Base-by-base conservation (phyloP, 2,329 filamentous ascomycete genomes). In the Beauveria varroae region DNA sequence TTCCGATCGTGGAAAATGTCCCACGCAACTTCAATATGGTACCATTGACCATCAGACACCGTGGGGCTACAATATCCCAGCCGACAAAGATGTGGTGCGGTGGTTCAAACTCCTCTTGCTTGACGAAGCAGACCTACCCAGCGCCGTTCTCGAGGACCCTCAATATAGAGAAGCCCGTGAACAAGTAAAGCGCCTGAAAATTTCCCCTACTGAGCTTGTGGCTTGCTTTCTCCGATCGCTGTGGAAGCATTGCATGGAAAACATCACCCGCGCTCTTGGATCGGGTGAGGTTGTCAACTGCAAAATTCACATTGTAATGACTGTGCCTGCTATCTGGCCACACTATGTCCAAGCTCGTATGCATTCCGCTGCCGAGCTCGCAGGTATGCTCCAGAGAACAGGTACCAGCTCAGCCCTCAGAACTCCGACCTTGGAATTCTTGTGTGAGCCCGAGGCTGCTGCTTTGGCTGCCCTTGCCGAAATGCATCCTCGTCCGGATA, bases 321-420 rank as follows among this genome's bases (percentile, higher is more conserved):
- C 78, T 0, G 43, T 81, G 0, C 78, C 78, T 0, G 78, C 78
- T 0, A 79, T 80, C 9, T 81, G 78, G 78, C 73, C 75, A 0
- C 65, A 70, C 0, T 76, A 77, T 58, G 73, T 74, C 1, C 70
- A 71, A 1, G 24, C 61, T 0, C 62, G 69, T 0, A 79, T 81
- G 77, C 63, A 67, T 0, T 52, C 70, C 0, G 78, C 76, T 0
- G 69, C 71, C 0, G 41, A 63, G 0, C 20, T 54, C 0, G 74
- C 78, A 0, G 78, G 78, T 0, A 73, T 81, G 3, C 64, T 78
- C 0, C 60, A 66, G 0, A 9, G 43, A 0, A 65, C 73, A 0
- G 5, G 53, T 0, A 67, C 67, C 1, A 74, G 72, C 0, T 40
- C 22, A n/a, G 20, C 12, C 2, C 1, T 10, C 0, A 1, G 10